A percentile compares a stretch with the other conserved stretches of the same genome.
phyloP scores from a whole-genome alignment of 495 filamentous ascomycete genomes.

The Aspergillus leporis region DNA sequence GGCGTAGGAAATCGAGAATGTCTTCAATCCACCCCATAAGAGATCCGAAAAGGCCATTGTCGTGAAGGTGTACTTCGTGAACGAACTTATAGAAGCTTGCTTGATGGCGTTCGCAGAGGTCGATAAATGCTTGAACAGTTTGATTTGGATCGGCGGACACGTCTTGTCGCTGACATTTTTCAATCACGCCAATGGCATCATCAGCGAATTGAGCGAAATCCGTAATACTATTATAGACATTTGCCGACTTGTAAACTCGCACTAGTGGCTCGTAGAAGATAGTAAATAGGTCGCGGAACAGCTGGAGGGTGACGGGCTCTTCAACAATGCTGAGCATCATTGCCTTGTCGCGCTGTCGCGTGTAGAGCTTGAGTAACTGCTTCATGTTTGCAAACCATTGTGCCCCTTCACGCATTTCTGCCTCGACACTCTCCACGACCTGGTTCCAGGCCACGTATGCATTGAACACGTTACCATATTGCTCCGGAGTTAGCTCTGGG shows the following conservation, averaged over 20 bases:
- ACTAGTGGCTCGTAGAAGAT: conserved; percentile 99
- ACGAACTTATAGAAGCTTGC: conserved; percentile 98
- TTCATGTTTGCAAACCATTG: conserved; percentile 92
- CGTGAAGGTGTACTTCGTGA: conserved; percentile 97
- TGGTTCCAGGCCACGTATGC: conserved; percentile 96
- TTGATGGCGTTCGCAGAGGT: conserved; percentile 92
- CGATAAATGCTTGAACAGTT: conserved; percentile 98
- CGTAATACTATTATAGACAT: conserved; percentile 94
- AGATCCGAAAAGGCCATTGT: conserved; percentile 92
- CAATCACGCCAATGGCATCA: conserved; percentile 86
- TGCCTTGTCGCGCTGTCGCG: conserved; percentile 87
- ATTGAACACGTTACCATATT: conserved; percentile 84
- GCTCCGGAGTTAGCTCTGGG: conserved; percentile 66
- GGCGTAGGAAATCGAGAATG: conserved; percentile 90
- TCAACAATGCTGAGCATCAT: conserved; percentile 97
- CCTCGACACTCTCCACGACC: conserved; percentile 87
- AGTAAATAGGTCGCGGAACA: conserved; percentile 95
- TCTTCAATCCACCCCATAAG: conserved; percentile 97
- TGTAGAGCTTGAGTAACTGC: conserved; percentile 90
- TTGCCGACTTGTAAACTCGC: conserved; percentile 96
- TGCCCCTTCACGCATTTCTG: conserved; percentile 83
- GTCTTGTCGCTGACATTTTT: conserved; percentile 87
- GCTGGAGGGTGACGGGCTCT: conserved; percentile 87
- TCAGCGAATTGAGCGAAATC: conserved; percentile 93
- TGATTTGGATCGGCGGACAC: conserved; percentile 94